These are phyloP conservation scores for Boletus fagicola DNA, from an alignment of 768 basidiomycete species.

Conservation along the genomic window DNA sequence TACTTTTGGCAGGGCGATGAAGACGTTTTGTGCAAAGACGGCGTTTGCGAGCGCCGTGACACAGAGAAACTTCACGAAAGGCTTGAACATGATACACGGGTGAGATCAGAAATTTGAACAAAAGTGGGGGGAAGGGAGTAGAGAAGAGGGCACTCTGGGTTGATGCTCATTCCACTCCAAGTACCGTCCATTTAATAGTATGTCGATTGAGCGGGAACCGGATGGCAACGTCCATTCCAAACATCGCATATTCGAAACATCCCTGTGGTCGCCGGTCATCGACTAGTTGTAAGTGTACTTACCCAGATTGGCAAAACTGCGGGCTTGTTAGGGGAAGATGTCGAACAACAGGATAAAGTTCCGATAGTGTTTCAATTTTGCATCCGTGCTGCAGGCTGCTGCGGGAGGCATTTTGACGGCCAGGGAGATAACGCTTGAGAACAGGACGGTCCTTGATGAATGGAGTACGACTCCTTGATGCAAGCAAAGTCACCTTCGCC, in stretches of 20 bases:
- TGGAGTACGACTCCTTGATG: neutral
- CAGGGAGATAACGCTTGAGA: neutral
- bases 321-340: too few relatives aligned
- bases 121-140: neutral
- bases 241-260: neutral
- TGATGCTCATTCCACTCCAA: too few relatives aligned
- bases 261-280: neutral
- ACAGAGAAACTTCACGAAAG: conserved; percentile 6
- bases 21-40: conserved; percentile 39
- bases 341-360: neutral
- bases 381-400: neutral
- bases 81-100: conserved; percentile 3
- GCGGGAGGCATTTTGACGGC: neutral
- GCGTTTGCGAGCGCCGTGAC: conserved; percentile 1
- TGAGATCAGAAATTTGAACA: neutral
- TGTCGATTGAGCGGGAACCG: too few relatives aligned
- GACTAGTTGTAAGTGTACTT: neutral
- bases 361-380: neutral
- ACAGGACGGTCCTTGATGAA: neutral
- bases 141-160: neutral
- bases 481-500: neutral
- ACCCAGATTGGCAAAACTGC: neutral
- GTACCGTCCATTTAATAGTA: neutral
- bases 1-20: conserved; percentile 37
- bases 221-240: too few relatives aligned